Base-by-base conservation (phyloP, 805 yeast genomes). In the Metschnikowia koreensis region DNA sequence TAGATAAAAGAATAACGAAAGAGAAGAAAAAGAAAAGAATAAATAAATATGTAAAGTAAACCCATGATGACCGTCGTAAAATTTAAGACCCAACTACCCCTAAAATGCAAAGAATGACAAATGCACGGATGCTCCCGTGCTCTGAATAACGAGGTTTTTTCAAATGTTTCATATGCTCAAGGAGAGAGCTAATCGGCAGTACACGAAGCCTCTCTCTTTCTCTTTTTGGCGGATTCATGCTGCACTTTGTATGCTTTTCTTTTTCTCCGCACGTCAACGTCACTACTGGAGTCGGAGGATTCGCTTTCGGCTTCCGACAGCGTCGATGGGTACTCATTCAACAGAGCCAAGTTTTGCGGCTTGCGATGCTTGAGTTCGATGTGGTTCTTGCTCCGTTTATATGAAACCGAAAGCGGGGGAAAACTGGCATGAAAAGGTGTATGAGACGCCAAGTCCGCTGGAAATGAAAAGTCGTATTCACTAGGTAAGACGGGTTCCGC, bases 361-460 rank as follows among this genome's bases (percentile, higher is more conserved):
- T 44, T 53, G 5, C 34, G 26, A 17, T 28, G 43, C 38, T 51
- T 50, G 41, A 28, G 51, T 22, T 50, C 53, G 13, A 45, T 46
- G 27, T 44, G 50, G 42, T 50, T 50, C 31, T 51, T 50, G 22
- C 41, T 31, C 13, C 54, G 45, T 37, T 50, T 55, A 56, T 70
- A 73, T n/a, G 63, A 65, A 9, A 74, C 72, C 1, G 77, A 71
- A 37, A 73, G 59, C 10, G 77, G 74, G 6, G 78, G 70, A 43
- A 68, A 62, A 26, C 74, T 62, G 13, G 74, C 66, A 33, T 60
- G 62, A 50, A 74, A 73, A 6, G 66, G 66, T 40, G 63, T 53
- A 17, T 58, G 60, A 0, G 72, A 61, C 31, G 58, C 55, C 22
- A 71, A 38, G 12, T 68, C 73, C 47, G 59, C 65, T 12, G 63